These are phyloP conservation scores for Penicillium paxilli DNA, from an alignment of 495 filamentous ascomycete species.

Conservation along the genomic window DNA sequence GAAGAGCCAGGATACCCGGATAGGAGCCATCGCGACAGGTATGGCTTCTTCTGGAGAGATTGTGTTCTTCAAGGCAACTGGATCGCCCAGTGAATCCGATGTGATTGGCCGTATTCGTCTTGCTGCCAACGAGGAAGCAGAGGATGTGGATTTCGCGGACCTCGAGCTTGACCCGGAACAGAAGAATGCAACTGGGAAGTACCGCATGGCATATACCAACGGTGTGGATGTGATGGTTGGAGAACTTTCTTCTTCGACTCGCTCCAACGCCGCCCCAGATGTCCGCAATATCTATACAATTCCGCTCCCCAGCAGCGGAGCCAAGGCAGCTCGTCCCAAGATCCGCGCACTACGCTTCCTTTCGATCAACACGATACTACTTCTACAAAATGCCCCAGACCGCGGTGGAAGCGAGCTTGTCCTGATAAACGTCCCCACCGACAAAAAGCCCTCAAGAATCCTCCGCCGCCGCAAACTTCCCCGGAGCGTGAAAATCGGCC, in stretches of 20 bases:
- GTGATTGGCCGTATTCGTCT: conserved; percentile 67
- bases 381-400: conserved; percentile 54
- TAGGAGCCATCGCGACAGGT: conserved; percentile 75
- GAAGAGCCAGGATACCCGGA: conserved; percentile 35
- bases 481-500: conserved; percentile 59
- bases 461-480: conserved; percentile 55
- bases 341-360: conserved; percentile 76
- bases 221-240: conserved; percentile 66
- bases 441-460: conserved; percentile 35
- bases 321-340: conserved; percentile 38
- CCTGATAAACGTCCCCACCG: conserved; percentile 52
- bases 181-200: conserved; percentile 46
- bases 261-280: conserved; percentile 50
- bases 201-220: conserved; percentile 77
- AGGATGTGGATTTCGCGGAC: conserved; percentile 76
- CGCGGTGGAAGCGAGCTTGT: conserved; percentile 68
- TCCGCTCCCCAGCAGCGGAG: conserved; percentile 52
- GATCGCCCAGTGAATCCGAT: conserved; percentile 55
- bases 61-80: conserved; percentile 70
- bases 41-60: conserved; percentile 73
- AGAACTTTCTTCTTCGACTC: conserved; percentile 34
- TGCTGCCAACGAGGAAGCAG: conserved; percentile 64
- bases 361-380: conserved; percentile 50
- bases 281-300: conserved; percentile 62
- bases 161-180: conserved; percentile 29